These are phyloP conservation scores for Epichloe glyceriae DNA, from an alignment of 2,329 filamentous ascomycete genomes.

Conservation along the genomic window DNA sequence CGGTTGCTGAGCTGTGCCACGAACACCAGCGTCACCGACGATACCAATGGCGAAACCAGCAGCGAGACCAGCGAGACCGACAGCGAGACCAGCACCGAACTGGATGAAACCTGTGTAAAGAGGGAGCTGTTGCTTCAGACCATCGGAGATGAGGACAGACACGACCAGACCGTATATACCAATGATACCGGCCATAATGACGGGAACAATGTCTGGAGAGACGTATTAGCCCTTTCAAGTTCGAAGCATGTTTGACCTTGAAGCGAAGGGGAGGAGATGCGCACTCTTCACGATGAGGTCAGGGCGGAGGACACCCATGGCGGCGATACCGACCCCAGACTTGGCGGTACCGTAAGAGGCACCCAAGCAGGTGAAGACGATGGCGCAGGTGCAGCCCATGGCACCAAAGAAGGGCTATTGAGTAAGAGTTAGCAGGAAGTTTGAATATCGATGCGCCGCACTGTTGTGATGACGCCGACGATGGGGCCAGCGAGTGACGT, in stretches of 20 bases:
- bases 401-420: conserved; percentile 78
- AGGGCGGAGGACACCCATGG: conserved; percentile 95
- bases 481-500: conserved; percentile 15
- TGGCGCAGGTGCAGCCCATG: conserved; percentile 94
- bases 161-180: conserved; percentile 94
- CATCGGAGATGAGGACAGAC: conserved; percentile 75
- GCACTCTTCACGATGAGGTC: conserved; percentile 99
- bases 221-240: conserved; percentile 9
- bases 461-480: conserved; percentile 10
- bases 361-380: conserved; percentile 92
- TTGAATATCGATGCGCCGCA: conserved; percentile 10
- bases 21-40: conserved; percentile 78
- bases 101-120: conserved; percentile 79
- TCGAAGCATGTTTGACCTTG: background rate
- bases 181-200: conserved; percentile 99
- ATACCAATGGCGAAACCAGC: conserved; percentile 81
- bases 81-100: conserved; percentile 68
- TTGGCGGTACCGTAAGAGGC: conserved; percentile 98
- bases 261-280: conserved; percentile 19
- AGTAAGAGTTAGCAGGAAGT: conserved; percentile 20
- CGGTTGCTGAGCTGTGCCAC: conserved; percentile 73
- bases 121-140: conserved; percentile 56
- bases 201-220: conserved; percentile 80
- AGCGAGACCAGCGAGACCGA: conserved; percentile 72
- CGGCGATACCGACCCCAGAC: conserved; percentile 95